Percentiles rank a stretch among this genome's conserved stretches.
phyloP scores from a whole-genome alignment of 2,329 filamentous ascomycete genomes.

The Colletotrichum plurivorum region DNA sequence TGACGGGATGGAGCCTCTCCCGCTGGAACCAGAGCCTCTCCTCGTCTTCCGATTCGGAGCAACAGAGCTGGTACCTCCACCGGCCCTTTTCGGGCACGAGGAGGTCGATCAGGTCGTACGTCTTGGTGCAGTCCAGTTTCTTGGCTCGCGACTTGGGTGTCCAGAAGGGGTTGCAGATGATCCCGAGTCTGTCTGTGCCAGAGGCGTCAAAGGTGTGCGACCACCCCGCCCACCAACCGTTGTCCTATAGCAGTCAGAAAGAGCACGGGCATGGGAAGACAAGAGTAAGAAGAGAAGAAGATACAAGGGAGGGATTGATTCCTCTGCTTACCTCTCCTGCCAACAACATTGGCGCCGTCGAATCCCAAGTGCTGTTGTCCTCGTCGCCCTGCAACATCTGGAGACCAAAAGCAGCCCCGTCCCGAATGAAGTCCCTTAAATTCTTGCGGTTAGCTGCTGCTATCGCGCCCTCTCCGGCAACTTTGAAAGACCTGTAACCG shows the following conservation, averaged over 20 bases:
- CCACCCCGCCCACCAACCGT: not conserved
- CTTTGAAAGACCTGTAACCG: not conserved
- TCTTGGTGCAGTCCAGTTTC: not conserved
- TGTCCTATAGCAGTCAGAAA: not conserved
- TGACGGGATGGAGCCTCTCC: not conserved
- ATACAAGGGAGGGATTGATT: too few species aligned
- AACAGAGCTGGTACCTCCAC: conserved; percentile 1
- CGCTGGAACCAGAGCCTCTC: not conserved
- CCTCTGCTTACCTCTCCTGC: not conserved
- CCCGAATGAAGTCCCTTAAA: not conserved
- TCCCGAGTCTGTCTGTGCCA: not conserved
- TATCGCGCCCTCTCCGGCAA: not conserved
- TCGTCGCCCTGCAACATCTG: conserved; percentile 1
- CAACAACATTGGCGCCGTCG: not conserved
- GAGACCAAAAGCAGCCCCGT: conserved; percentile 13
- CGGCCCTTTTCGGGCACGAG: not conserved
- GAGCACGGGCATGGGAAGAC: not conserved
- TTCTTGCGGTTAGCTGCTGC: not conserved
- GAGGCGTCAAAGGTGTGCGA: not conserved
- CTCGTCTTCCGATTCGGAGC: not conserved
- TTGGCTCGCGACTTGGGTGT: fast-evolving
- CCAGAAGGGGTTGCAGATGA: conserved; percentile 12
- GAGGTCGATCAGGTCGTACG: conserved; percentile 13
- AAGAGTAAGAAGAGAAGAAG: not conserved
- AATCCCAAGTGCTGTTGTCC: not conserved